Evolutionary conservation across 1,284 basidiomycete species (phyloP).

Genomic region (Ceratobasidium theobromae): DNA sequence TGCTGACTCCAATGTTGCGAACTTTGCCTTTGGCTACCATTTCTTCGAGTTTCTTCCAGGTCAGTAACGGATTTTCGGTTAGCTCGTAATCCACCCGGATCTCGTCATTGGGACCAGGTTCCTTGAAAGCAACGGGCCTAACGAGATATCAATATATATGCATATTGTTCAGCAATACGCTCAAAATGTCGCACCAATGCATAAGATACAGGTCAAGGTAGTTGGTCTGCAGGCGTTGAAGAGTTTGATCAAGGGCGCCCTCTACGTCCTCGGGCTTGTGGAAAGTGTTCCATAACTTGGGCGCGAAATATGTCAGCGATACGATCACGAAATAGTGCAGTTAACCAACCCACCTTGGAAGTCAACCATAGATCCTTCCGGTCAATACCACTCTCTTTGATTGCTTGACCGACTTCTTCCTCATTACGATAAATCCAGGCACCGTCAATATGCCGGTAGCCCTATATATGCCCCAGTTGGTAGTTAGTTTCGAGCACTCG

Average conservation of each 20-base stretch:
- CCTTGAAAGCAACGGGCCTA: conserved; percentile 71
- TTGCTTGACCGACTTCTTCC: conserved; percentile 48
- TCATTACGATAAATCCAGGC: conserved; percentile 43
- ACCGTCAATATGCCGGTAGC: conserved; percentile 48
- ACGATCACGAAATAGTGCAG: background rate
- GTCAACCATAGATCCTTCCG: conserved; percentile 52
- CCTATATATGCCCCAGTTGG: conserved; percentile 25
- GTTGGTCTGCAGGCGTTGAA: conserved; percentile 48
- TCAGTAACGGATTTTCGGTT: conserved; percentile 70
- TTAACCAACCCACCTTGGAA: conserved; percentile 38
- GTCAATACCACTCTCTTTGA: conserved; percentile 48
- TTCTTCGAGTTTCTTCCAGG: conserved; percentile 52
- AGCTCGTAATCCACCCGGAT: conserved; percentile 58
- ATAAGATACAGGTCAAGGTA: conserved; percentile 57
- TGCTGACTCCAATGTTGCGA: conserved; percentile 50
- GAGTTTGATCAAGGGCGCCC: conserved; percentile 48
- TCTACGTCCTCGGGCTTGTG: conserved; percentile 48
- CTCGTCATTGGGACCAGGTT: conserved; percentile 46
- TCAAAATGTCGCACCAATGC: conserved; percentile 43
- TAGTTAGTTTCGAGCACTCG: background rate
- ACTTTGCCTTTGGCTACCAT: conserved; percentile 47
- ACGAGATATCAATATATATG: conserved; percentile 42
- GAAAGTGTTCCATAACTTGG: conserved; percentile 43
- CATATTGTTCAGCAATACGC: conserved; percentile 42
- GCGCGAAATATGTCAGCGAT: background rate